Conservation (phyloP, 1,139 yeast genomes). For the Kodamaea anthophila region DNA sequence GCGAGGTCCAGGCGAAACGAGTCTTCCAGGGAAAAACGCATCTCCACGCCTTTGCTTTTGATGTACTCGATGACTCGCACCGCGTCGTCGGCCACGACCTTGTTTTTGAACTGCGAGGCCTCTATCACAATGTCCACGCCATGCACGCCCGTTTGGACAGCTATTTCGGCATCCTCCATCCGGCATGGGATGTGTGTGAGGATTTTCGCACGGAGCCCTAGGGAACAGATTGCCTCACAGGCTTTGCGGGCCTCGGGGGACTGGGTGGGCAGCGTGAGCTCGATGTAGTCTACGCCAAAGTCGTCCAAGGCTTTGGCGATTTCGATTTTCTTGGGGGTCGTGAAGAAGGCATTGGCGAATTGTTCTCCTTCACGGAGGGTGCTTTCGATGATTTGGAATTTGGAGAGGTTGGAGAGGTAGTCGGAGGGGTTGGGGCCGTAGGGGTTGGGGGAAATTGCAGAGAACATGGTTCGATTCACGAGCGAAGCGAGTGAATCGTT, state of each 20-base stretch:
- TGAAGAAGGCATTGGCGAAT: conserved; percentile 54
- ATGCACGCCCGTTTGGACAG: conserved; percentile 56
- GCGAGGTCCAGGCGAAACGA: conserved; percentile 55
- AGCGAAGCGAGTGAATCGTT: too few species aligned
- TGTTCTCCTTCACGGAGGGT: conserved; percentile 59
- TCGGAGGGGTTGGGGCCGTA: conserved; percentile 59
- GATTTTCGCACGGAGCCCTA: conserved; percentile 49
- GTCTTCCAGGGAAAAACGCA: conserved; percentile 52
- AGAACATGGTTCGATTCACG: too few species aligned
- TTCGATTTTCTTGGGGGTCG: conserved; percentile 47
- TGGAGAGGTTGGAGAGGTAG: conserved; percentile 46
- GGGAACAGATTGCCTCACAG: conserved; percentile 53
- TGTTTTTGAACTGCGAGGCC: conserved; percentile 48
- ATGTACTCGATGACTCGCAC: conserved; percentile 53
- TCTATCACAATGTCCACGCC: conserved; percentile 59
- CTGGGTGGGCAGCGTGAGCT: conserved; percentile 54
- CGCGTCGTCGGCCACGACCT: conserved; percentile 53
- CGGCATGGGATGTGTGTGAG: conserved; percentile 56
- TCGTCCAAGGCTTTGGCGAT: conserved; percentile 55
- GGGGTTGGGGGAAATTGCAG: too few species aligned
- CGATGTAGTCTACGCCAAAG: conserved; percentile 56
- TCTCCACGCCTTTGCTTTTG: conserved; percentile 52
- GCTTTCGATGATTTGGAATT: conserved; percentile 49
- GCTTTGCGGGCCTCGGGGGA: conserved; percentile 51
- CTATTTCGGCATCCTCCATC: conserved; percentile 54